Evolutionary conservation across 139 green algal species (phyloP).

Genomic region (Desmodesmus armatus): DNA sequence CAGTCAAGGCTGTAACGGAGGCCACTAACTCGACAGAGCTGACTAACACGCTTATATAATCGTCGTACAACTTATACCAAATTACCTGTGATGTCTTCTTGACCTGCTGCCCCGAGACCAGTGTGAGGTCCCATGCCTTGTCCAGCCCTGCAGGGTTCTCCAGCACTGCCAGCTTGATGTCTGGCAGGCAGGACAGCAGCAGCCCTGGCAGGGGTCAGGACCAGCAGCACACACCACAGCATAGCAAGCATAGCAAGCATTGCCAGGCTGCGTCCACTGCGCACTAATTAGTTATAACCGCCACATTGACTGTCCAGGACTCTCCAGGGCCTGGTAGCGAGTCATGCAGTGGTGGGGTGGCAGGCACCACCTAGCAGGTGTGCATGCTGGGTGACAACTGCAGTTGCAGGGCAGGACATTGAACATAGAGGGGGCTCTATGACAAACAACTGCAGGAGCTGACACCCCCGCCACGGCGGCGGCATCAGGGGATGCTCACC

Average conservation of each 20-base stretch:
- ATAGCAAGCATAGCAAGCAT: neutral
- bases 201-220: neutral
- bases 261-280: no score
- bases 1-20: neutral
- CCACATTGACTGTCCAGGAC: neutral
- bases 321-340: neutral
- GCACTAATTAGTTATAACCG: no score
- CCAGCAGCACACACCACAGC: neutral
- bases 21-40: neutral
- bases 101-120: conserved; percentile 16
- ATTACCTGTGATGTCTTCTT: conserved; percentile 27
- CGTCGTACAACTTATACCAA: neutral
- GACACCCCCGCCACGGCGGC: no score
- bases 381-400: no score
- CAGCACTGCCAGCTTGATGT: conserved; percentile 40
- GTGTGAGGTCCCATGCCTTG: conserved; percentile 32
- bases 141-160: neutral
- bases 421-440: no score
- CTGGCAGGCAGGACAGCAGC: neutral
- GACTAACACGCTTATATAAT: neutral
- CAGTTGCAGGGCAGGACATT: no score
- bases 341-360: no score
- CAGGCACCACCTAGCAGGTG: no score
- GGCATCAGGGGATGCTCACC: neutral
- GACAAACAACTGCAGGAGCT: no score